Base-by-base conservation (phyloP, 176 grass and related monocot species). In the Eleusine coracana region DNA sequence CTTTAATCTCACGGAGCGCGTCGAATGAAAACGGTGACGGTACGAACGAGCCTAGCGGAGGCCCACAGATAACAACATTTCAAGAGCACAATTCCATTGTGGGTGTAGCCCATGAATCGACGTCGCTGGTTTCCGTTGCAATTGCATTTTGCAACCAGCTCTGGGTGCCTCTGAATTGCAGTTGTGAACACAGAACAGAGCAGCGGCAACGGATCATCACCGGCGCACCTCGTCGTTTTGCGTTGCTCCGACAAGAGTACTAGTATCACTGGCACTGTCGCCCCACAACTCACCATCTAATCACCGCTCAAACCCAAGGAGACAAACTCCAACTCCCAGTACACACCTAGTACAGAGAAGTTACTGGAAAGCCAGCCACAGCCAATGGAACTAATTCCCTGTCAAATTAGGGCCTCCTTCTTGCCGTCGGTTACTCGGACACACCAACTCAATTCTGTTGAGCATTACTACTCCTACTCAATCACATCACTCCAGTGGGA, bases 401-500 rank as follows among this genome's bases (percentile, higher is more conserved):
- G 40, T 29, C 14, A 51, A 65, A 48, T 21, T 23, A 13, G 10
- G 62, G 29, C 29, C 15, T 34, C 51, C 3, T 61, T 20, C 3
- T 21, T 80, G 77, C 77, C 77, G 46, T 80, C 64, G 63, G 77
- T 80, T 80, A 54, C 45, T 39, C 29, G 44, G 62, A 25, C 77
- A 67, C 45, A 17, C 46, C 71, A 68, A 4, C 59, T 17, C 71
- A 68, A 4, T 40, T 17, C 63, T 68, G 45, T 79, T 29, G 0
- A 49, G 10, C 39, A 64, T 27, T 65, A 77, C 20, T 65, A 1
- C 40, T 42, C 4, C 40, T 40, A 3, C n/a, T 52, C 25, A 34
- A 42, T 61, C 38, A 76, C 54, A 25, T 37, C 74, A 21, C 14
- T 48, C 25, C 76, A n/a, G 27, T 49, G 59, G 40, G 46, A 46